Evolutionary conservation across 768 basidiomycete species (phyloP), one percentile per base, ranked within the genome.

Genomic region (Dictyophora rubrovolvata): DNA sequence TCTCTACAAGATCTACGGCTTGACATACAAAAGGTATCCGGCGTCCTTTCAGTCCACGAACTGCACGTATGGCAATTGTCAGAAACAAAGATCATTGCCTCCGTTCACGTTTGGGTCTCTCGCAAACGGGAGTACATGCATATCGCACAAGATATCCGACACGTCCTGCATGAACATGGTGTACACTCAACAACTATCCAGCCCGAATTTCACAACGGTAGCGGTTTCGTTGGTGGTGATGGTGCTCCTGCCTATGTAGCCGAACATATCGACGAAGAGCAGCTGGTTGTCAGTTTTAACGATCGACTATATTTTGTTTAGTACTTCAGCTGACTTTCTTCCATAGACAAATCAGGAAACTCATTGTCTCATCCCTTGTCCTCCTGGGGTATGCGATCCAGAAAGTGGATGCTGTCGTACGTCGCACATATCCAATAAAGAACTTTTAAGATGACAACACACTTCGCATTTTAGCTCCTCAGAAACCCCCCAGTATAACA

Each of bases 21-120:
- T n/a, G 83, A 87, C 5, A 95, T 99, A 59, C 75, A 88, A 14
- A 74, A 74, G 3, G 88, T 97, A 22, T 79, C 87, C 3, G 95
- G 96, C 52, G 96, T 94, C 23, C 72, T 85, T 55, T 89, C 88
- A 21, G 75, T 98, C 28, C 96, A 98, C 66, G 92, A 97, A 68
- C 78, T 99, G 23, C 96, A 99, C 72, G 83, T 98, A 55, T 99
- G 96, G 96, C 93, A 95, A 67, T 80, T 99, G 52, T 94, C 92
- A 10, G 96, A 99, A 72, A 84, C 81, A 59, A 97, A 96, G 69
- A 84, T 93, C 56, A 87, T 99, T 48, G 94, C 94, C 10, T 94
- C 90, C 1, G 95, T 99, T 22, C 96, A 99, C 71, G 91, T 99
- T 52, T 81, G 89, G 65, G 84, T 93, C 8, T 84, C 84, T 42